Base-by-base conservation (phyloP, 1,284 basidiomycete species). In the Inonotus hispidus region DNA sequence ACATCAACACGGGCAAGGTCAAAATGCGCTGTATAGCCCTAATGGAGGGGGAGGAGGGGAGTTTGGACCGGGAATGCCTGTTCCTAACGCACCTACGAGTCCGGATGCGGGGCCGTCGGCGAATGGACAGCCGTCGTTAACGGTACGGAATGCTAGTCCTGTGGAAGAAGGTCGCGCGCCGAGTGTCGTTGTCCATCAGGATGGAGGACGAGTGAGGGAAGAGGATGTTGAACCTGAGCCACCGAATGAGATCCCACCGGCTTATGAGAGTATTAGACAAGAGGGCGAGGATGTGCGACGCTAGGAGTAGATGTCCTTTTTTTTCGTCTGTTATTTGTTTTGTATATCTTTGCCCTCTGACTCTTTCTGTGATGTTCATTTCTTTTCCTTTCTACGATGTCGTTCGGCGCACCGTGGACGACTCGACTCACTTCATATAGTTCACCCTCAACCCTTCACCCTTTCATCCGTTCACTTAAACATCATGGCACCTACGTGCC, bases 231-330 rank as follows among this genome's bases (percentile, higher is more conserved):
- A n/a, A n/a, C n/a, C n/a, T n/a, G 61, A 58, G 41, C n/a, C 45
- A 25, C 46, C 60, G 55, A 54, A 55, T 35, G 64, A 65, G 56
- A 65, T 65, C 27, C 64, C 64, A 45, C 64, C 64, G 11, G 62
- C 60, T 27, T 65, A 65, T 38, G 64, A 65, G 14, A 56, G 53
- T 21, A 63, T 63, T 8, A 58, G 58, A 13, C 2, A 37, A 23
- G 61, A 59, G 11, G 58, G 50, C 14, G 56, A 50, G 8, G 37
- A 32, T 13, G 41, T 21, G 16, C 8, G 16, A 8, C 4, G 11
- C 25, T 19, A 19, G 19, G 10, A 4, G 16, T 46, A n/a, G 45
- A 23, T 29, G n/a, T 50, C 7, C 7, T 50, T 29, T 27, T 25
- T 27, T n/a, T n/a, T n/a, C n/a, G n/a, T n/a, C n/a, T n/a, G n/a